These are phyloP conservation scores for Cadophora sp. DNA, from an alignment of 2,329 filamentous ascomycete species.

Conservation along the genomic window DNA sequence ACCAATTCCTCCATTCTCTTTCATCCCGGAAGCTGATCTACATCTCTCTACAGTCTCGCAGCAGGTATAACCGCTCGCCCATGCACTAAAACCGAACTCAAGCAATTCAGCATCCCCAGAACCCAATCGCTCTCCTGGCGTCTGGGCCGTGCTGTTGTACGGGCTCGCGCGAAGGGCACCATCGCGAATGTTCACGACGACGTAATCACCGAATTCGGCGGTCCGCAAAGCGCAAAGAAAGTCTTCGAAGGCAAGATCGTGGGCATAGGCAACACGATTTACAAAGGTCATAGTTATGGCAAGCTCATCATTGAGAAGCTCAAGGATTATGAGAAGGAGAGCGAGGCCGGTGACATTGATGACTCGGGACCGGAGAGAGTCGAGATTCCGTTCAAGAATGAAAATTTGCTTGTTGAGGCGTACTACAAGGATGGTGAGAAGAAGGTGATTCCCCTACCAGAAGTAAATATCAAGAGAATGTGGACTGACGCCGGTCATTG, in stretches of 20 bases:
- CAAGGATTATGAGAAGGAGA: constrained; percentile 14
- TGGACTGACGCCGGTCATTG: not conserved
- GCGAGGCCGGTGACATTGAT: not conserved
- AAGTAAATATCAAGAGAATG: not conserved
- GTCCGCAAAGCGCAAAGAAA: not conserved
- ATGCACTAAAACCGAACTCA: constrained; percentile 13
- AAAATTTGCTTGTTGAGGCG: constrained; percentile 18
- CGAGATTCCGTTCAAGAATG: constrained; percentile 21
- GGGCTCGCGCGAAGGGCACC: not conserved
- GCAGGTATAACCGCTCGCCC: constrained; percentile 17
- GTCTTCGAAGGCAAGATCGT: constrained; percentile 21
- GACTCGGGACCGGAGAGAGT: not conserved
- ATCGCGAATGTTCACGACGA: constrained; percentile 1
- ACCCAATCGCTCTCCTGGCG: constrained; percentile 17
- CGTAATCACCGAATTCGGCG: constrained; percentile 17
- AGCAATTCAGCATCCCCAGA: constrained; percentile 16
- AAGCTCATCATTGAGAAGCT: constrained; percentile 16
- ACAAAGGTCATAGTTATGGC: constrained; percentile 21
- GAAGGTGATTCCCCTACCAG: not conserved
- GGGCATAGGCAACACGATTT: not conserved
- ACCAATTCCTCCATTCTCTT: not conserved
- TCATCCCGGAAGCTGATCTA: not conserved
- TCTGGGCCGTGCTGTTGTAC: constrained; percentile 11
- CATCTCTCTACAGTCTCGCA: not conserved
- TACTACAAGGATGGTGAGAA: constrained; percentile 6